phyloP scores from a whole-genome alignment of 2,329 filamentous ascomycete genomes.

The Aspergillus fumigatiaffinis region DNA sequence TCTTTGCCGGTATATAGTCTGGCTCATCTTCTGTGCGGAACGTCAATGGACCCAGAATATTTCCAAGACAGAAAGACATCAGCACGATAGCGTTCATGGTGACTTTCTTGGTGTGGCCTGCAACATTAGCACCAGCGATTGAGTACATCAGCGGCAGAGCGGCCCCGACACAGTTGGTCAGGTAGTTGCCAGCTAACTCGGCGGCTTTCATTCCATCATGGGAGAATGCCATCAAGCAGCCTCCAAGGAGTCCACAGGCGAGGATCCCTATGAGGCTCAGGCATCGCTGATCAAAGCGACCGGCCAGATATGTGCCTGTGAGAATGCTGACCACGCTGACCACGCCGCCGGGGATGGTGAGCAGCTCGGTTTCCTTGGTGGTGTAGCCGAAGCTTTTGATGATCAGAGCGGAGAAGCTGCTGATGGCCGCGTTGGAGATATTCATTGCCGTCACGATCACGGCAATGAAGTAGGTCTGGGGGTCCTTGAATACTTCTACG shows the following conservation, averaged over 20 bases:
- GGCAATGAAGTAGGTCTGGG: conserved; percentile 42
- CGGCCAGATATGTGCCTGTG: conserved; percentile 31
- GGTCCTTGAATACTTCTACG: conserved; percentile 42
- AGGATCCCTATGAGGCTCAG: conserved; percentile 37
- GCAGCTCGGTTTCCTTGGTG: conserved; percentile 40
- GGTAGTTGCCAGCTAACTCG: conserved; percentile 40
- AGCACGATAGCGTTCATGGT: conserved; percentile 46
- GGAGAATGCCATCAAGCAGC: conserved; percentile 39
- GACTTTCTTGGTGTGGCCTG: conserved; percentile 50
- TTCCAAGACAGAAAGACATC: conserved; percentile 41
- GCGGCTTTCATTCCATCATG: conserved; percentile 33
- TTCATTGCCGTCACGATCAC: conserved; percentile 33
- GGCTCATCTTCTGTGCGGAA: conserved; percentile 43
- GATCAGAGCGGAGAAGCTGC: conserved; percentile 42
- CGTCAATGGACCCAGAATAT: conserved; percentile 44
- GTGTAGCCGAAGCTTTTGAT: conserved; percentile 42
- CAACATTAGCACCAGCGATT: conserved; percentile 43
- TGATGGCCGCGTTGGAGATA: conserved; percentile 42
- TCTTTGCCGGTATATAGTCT: conserved; percentile 38
- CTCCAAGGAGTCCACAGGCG: conserved; percentile 42
- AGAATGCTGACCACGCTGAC: conserved; percentile 40
- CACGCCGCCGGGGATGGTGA: conserved; percentile 41
- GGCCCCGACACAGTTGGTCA: conserved; percentile 39
- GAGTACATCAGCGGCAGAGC: conserved; percentile 39
- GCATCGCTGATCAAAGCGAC: conserved; percentile 38